Evolutionary conservation across 352 stramenopile genomes (phyloP).

Genomic region (Phytophthora capsici): DNA sequence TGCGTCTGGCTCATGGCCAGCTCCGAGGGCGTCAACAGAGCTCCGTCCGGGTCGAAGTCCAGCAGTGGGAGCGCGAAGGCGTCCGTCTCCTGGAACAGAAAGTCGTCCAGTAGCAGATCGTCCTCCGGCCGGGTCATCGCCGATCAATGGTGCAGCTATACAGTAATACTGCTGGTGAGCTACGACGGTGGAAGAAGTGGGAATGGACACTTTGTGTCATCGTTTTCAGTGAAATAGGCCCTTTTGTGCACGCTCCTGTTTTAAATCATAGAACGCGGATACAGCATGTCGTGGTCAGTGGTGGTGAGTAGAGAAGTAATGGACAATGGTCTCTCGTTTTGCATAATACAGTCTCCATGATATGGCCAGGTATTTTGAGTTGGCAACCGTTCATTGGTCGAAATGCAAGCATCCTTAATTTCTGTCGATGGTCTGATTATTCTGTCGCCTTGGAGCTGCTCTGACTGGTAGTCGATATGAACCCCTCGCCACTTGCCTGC

Average conservation of each 20-base stretch:
- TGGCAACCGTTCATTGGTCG: conserved; percentile 62
- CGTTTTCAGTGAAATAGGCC: too few species aligned
- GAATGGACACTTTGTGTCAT: too few species aligned
- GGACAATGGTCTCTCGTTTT: neutral
- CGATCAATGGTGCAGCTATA: neutral
- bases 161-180: neutral
- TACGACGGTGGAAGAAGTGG: conserved; percentile 5
- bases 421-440: conserved; percentile 7
- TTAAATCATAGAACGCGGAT: neutral
- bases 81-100: conserved; percentile 55
- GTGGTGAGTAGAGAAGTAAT: too few species aligned
- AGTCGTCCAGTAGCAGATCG: conserved; percentile 54
- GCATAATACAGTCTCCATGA: neutral
- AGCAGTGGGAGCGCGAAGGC: conserved; percentile 42
- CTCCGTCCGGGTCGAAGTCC: conserved; percentile 44
- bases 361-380: conserved; percentile 34
- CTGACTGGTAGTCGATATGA: conserved; percentile 22
- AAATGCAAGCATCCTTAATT: conserved; percentile 24
- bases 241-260: neutral
- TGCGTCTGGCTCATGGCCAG: conserved; percentile 19
- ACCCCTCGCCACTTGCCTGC: conserved; percentile 56
- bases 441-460: neutral
- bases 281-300: neutral
- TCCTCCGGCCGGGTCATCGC: conserved; percentile 7
- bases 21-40: conserved; percentile 33